Conservation (phyloP, 2,329 filamentous ascomycete genomes). For the Beauveria asiatica region DNA sequence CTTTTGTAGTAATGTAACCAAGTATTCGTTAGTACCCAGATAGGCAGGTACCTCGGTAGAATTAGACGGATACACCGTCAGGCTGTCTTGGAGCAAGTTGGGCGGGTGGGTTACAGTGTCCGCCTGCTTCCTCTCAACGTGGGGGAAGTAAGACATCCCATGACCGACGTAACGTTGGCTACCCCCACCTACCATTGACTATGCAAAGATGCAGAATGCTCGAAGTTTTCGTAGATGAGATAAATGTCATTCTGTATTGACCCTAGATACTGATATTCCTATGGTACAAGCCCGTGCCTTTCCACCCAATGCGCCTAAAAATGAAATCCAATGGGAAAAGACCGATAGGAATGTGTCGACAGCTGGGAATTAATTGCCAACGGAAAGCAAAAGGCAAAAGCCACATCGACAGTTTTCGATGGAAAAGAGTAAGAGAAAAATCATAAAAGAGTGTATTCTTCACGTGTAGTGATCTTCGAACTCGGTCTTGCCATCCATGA, state of each 20-base stretch:
- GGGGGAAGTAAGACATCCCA: conserved; percentile 2
- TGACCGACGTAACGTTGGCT: conserved; percentile 5
- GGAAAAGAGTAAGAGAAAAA: not conserved
- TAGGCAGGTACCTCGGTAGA: too few relatives aligned
- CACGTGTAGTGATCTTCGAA: not conserved
- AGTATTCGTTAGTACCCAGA: too few relatives aligned
- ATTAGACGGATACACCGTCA: too few relatives aligned
- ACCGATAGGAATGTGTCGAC: not conserved
- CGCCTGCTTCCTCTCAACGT: conserved; percentile 1
- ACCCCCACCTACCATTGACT: not conserved
- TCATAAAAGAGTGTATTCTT: not conserved
- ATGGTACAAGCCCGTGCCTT: not conserved
- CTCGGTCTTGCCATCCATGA: conserved; percentile 10
- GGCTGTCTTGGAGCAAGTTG: not conserved
- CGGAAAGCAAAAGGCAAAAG: not conserved
- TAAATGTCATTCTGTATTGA: not conserved
- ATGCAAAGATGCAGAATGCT: too few relatives aligned
- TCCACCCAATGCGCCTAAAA: conserved; percentile 2
- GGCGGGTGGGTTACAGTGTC: not conserved
- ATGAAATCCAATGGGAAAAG: not conserved
- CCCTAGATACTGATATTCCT: not conserved
- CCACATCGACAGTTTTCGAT: not conserved
- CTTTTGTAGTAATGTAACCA: too few relatives aligned
- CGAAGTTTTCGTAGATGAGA: not conserved
- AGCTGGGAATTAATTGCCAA: not conserved